Evolutionary conservation across 2,329 filamentous ascomycete species (phyloP).

Genomic region (Aplosporella prunicola): DNA sequence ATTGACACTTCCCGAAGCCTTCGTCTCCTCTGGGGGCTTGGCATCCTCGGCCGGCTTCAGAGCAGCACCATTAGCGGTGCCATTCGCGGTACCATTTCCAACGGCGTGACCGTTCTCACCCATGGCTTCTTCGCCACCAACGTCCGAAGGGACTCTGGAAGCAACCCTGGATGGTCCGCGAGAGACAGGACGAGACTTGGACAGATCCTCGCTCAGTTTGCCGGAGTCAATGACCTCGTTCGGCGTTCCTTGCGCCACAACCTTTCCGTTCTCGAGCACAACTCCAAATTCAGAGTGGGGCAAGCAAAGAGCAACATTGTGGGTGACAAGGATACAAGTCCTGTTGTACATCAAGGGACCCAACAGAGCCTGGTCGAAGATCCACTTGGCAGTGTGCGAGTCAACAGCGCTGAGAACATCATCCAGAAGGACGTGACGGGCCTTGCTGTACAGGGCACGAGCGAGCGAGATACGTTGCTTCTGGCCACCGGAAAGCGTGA

Average conservation of each 20-base stretch:
- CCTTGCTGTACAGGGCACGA: constrained; percentile 94
- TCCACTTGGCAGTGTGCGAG: constrained; percentile 96
- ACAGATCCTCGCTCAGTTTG: constrained; percentile 75
- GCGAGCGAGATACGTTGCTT: constrained; percentile 96
- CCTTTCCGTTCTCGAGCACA: constrained; percentile 75
- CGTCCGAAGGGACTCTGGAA: constrained; percentile 68
- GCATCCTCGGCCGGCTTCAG: constrained; percentile 15
- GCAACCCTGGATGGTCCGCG: constrained; percentile 60
- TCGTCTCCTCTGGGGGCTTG: constrained; percentile 67
- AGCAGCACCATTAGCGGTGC: constrained; percentile 30
- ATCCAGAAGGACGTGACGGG: constrained; percentile 80
- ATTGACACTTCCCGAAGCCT: constrained; percentile 79
- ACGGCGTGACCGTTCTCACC: constrained; percentile 36
- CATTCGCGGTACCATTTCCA: constrained; percentile 38
- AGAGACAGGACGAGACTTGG: constrained; percentile 64
- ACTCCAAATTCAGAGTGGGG: constrained; percentile 74
- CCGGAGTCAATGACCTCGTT: constrained; percentile 77
- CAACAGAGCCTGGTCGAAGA: constrained; percentile 85
- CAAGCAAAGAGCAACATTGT: constrained; percentile 83
- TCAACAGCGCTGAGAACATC: constrained; percentile 96
- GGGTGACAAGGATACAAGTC: constrained; percentile 91
- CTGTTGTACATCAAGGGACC: constrained; percentile 80
- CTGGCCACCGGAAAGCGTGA: constrained; percentile 91
- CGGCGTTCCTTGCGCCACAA: constrained; percentile 66
- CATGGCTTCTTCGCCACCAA: constrained; percentile 49